Base-by-base conservation (phyloP, 176 grass and related monocot genomes). In the Tillandsia fasciculata region DNA sequence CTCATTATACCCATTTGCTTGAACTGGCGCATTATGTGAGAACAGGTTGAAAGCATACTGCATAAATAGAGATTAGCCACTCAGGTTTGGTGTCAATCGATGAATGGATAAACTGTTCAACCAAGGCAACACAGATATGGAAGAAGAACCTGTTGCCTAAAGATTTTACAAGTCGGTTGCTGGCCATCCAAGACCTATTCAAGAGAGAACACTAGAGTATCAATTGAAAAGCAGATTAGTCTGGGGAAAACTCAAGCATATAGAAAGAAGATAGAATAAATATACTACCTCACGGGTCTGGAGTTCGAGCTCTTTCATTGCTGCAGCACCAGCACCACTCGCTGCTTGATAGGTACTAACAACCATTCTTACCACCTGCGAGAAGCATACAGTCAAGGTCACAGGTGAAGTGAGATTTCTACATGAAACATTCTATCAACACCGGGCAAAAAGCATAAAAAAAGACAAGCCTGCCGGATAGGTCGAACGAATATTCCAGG, bases 31-130 rank as follows among this genome's bases (percentile, higher is more conserved):
- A 82, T 99, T 99, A 53, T 99, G 94, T 15, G 94, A 99, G 79
- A 99, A 93, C 72, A 99, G 78, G 76, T 99, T 99, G 66, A 99
- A 99, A 63, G 94, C 94, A 82, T 99, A 99, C 89, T 99, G 75
- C 78, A 90, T 20, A 50, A 87, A 20, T 22, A 69, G 51, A 69
- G 11, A 76, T 75, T 84, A 63, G 72, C 26, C 22, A 42, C 53
- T n/a, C 58, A 67, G 2, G 67, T 48, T 14, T 66, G 2, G 67
- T 27, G n/a, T 11, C 56, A 71, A 64, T 56, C 9, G 47, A 68
- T 48, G 47, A 66, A 63, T 50, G 33, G 63, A 42, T 53, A 20
- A 53, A 75, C 26, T 47, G 26, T 10, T 63, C 52, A 75, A 10
- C 11, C 26, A 72, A 7, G 61, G 50, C 50, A 22, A 76, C 58